Conservation (phyloP, 2,329 filamentous ascomycete species). For the Pseudogymnoascus pannorum region DNA sequence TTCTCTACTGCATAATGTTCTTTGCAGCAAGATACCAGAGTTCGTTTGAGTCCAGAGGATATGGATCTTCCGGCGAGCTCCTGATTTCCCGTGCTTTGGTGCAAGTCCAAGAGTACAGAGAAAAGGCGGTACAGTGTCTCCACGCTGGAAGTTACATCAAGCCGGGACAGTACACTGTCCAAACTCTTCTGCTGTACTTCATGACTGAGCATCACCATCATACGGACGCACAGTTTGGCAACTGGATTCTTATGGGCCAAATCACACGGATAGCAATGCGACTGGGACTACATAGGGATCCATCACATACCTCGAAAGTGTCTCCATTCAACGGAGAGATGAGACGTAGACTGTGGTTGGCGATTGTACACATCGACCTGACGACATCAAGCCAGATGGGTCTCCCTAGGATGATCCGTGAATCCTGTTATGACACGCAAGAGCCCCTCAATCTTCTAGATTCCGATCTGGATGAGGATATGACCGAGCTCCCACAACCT, state of each 20-base stretch:
- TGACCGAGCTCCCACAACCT: constrained; percentile 45
- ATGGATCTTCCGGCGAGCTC: constrained; percentile 37
- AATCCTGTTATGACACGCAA: constrained; percentile 54
- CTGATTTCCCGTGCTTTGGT: constrained; percentile 40
- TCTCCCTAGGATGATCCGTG: constrained; percentile 58
- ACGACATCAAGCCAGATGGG: constrained; percentile 61
- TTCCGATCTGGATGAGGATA: constrained; percentile 54
- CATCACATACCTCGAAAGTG: constrained; percentile 40
- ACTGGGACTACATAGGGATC: constrained; percentile 51
- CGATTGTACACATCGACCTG: constrained; percentile 51
- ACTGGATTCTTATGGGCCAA: constrained; percentile 45
- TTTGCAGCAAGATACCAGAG: constrained; percentile 29
- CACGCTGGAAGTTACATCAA: constrained; percentile 43
- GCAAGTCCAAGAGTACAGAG: constrained; percentile 40
- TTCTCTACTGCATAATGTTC: constrained; percentile 33
- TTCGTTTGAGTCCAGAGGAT: constrained; percentile 9
- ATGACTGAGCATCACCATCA: constrained; percentile 45
- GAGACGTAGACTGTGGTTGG: constrained; percentile 51
- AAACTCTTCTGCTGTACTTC: constrained; percentile 44
- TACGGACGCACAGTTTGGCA: constrained; percentile 44
- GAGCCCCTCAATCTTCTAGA: constrained; percentile 57
- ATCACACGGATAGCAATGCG: constrained; percentile 48
- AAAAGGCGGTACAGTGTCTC: constrained; percentile 45
- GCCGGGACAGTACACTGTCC: constrained; percentile 41
- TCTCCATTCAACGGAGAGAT: constrained; percentile 52